Evolutionary conservation across 2,329 filamentous ascomycete genomes (phyloP).

Genomic region (Eurotiales sp.): DNA sequence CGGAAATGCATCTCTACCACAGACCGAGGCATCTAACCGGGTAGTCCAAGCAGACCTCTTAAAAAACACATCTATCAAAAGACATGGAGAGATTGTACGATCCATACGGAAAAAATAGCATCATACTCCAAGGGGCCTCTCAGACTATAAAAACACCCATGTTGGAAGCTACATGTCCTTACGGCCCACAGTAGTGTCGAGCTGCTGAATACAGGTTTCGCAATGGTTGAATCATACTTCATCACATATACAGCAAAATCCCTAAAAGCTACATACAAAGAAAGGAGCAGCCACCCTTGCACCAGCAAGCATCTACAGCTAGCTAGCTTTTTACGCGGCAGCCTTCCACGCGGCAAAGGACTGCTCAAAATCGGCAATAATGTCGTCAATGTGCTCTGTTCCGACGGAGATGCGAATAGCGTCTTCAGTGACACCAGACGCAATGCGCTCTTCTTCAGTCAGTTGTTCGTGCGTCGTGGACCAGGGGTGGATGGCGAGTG

Average conservation of each 20-base stretch:
- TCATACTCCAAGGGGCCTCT: too few species aligned
- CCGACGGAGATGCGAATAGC: slow-evolving; percentile 93
- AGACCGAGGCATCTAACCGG: neutral
- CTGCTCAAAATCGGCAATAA: slow-evolving; percentile 92
- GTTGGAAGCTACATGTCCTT: too few species aligned
- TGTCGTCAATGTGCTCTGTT: slow-evolving; percentile 95
- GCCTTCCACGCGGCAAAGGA: slow-evolving; percentile 65
- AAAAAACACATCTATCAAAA: too few species aligned
- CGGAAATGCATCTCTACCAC: neutral
- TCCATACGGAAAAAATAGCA: too few species aligned
- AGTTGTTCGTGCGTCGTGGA: slow-evolving; percentile 93
- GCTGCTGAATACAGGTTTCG: too few species aligned
- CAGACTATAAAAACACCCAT: too few species aligned
- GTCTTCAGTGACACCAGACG: slow-evolving; percentile 80
- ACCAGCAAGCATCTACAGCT: too few species aligned
- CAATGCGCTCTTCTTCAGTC: slow-evolving; percentile 71
- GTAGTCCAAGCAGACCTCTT: neutral
- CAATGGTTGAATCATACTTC: neutral
- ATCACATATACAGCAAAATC: neutral
- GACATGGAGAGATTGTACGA: too few species aligned
- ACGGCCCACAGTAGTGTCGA: too few species aligned
- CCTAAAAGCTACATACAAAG: too few species aligned
- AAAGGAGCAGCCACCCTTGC: too few species aligned
- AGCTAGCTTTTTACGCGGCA: slow-evolving; percentile 11
- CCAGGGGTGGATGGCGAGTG: slow-evolving; percentile 91